Evolutionary conservation across 1,284 basidiomycete species (phyloP), one percentile per base, ranked within the genome.

Genomic region (Heterobasidion annosum): DNA sequence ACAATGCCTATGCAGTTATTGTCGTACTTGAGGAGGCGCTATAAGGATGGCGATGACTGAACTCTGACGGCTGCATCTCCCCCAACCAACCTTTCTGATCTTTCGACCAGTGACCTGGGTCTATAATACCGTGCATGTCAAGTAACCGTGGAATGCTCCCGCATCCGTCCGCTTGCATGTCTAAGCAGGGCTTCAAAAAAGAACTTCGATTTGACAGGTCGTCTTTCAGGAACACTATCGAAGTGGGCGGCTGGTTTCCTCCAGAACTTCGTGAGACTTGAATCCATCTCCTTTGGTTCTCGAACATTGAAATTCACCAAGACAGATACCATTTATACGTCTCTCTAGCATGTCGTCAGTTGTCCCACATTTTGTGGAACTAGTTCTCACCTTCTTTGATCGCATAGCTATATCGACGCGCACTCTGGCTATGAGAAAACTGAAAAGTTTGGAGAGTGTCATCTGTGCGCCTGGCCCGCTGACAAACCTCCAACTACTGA

Each of bases 301-400:
- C 45, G 16, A 4, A 13, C 13, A 43, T 16, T 43, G 40, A 43
- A 8, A 32, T 34, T 37, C 43, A 44, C 46, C 47, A 34, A 91
- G 91, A 79, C 54, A 83, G 93, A 50, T 97, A 97, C 68, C 90
- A 91, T 63, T 88, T 95, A 63, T 94, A 91, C 62, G 89, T 94
- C 55, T 88, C 85, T 5, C 83, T 81, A 62, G 78, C 83, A 2
- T 90, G 86, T 70, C 83, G 91, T 93, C 56, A 74, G 88, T 73
- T 50, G 42, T 10, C 13, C 1, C 2, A n/a, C 15, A 9, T 34
- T 15, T 43, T 8, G n/a, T 13, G 8, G 6, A 9, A n/a, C 8
- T 1, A 54, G 12, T 13, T 34, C 25, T 47, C 10, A n/a, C 40
- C 40, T 50, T 34, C 55, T 19, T 16, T 47, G 25, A 16, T 47